A percentile compares a stretch with the other conserved stretches of the same genome.
These are phyloP conservation scores for Metschnikowia reukaufii DNA, from an alignment of 805 yeast genomes.

Conservation along the genomic window DNA sequence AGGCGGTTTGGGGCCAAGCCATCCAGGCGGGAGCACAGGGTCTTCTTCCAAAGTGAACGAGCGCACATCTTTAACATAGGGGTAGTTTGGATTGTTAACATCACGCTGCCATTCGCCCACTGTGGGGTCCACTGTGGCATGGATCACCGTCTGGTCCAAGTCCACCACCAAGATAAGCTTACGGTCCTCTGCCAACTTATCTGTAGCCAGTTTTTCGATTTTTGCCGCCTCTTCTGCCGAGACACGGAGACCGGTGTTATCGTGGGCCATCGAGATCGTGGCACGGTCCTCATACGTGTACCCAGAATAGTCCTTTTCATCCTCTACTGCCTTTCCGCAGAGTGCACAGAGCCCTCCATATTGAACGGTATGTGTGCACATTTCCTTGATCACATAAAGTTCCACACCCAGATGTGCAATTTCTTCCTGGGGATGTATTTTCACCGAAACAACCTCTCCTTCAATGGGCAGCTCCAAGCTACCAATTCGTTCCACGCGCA, in stretches of 20 bases:
- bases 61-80: conserved; percentile 77
- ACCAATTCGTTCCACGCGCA: conserved; percentile 67
- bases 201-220: conserved; percentile 68
- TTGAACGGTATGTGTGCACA: conserved; percentile 90
- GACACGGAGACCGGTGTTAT: conserved; percentile 78
- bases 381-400: conserved; percentile 65
- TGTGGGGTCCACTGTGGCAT: conserved; percentile 96
- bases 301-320: conserved; percentile 72
- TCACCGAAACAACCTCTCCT: conserved; percentile 58
- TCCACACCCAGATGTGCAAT: conserved; percentile 47
- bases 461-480: conserved; percentile 81
- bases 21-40: conserved; percentile 53
- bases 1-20: conserved; percentile 60
- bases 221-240: conserved; percentile 83
- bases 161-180: conserved; percentile 91
- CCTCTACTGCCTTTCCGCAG: conserved; percentile 78
- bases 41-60: conserved; percentile 80
- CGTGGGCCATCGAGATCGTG: conserved; percentile 86
- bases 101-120: conserved; percentile 96
- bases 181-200: conserved; percentile 55
- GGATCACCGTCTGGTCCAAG: conserved; percentile 95
- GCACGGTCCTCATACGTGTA: conserved; percentile 70
- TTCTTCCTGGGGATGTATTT: conserved; percentile 58
- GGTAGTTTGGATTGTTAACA: conserved; percentile 79
- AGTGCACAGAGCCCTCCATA: conserved; percentile 93